Evolutionary conservation across 495 filamentous ascomycete species (phyloP).

Genomic region (Haplographium delicatum): DNA sequence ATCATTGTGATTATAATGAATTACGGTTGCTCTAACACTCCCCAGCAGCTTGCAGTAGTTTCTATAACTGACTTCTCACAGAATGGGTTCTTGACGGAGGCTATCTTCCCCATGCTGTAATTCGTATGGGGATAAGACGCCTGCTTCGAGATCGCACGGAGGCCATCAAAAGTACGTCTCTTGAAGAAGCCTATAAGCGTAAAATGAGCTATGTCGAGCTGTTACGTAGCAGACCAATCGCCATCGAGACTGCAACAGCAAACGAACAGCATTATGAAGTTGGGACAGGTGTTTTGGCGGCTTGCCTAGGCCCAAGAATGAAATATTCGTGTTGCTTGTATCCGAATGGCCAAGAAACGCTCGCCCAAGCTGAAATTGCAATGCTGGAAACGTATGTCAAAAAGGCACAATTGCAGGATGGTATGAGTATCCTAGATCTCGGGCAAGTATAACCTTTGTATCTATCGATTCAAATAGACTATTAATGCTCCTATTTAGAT

Average conservation of each 20-base stretch:
- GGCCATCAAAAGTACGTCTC: slow-evolving; percentile 39
- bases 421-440: slow-evolving; percentile 56
- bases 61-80: slow-evolving; percentile 16
- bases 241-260: slow-evolving; percentile 54
- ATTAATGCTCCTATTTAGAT: slow-evolving; percentile 32
- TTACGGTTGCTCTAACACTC: slow-evolving; percentile 21
- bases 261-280: slow-evolving; percentile 68
- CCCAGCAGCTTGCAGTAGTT: background rate
- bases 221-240: slow-evolving; percentile 51
- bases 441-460: slow-evolving; percentile 50
- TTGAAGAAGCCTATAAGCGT: slow-evolving; percentile 38
- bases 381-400: slow-evolving; percentile 57
- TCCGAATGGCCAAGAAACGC: slow-evolving; percentile 46
- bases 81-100: slow-evolving; percentile 54
- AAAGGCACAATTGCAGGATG: slow-evolving; percentile 48
- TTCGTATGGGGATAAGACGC: slow-evolving; percentile 51
- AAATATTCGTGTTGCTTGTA: slow-evolving; percentile 61
- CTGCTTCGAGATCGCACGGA: slow-evolving; percentile 48
- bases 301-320: slow-evolving; percentile 52
- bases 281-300: slow-evolving; percentile 49
- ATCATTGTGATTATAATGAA: slow-evolving; percentile 22
- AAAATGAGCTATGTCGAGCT: slow-evolving; percentile 55
- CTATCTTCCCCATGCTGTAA: slow-evolving; percentile 51
- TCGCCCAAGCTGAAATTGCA: slow-evolving; percentile 57
- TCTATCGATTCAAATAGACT: background rate